These are phyloP conservation scores for Exophiala calicioides DNA, from an alignment of 2,329 filamentous ascomycete species.

Conservation along the genomic window DNA sequence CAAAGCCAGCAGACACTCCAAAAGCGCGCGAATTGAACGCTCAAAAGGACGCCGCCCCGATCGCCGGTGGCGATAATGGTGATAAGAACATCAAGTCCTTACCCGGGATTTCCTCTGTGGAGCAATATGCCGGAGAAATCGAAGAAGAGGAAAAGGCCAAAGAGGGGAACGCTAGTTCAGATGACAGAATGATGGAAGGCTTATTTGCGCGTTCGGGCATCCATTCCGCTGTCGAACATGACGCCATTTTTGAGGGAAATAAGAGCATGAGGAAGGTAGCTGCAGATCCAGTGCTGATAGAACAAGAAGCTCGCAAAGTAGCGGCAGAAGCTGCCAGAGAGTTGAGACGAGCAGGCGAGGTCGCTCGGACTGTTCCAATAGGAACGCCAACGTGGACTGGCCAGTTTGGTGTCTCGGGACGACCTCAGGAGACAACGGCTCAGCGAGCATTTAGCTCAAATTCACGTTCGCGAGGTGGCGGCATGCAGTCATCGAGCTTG, in stretches of 20 bases:
- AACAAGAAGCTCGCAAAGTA: constrained; percentile 76
- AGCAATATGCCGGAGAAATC: constrained; percentile 60
- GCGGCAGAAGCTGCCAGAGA: constrained; percentile 76
- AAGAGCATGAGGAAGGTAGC: constrained; percentile 61
- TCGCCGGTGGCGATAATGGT: constrained; percentile 26
- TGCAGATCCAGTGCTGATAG: constrained; percentile 75
- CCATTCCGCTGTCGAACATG: constrained; percentile 90
- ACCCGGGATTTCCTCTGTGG: constrained; percentile 63
- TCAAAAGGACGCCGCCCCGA: constrained; percentile 29
- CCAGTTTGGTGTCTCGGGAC: constrained; percentile 73
- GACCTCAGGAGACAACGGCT: constrained; percentile 58
- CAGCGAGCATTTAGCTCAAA: constrained; percentile 47
- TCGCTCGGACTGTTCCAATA: constrained; percentile 71
- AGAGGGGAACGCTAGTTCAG: constrained; percentile 45
- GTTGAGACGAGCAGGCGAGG: constrained; percentile 70
- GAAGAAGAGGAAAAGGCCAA: constrained; percentile 42
- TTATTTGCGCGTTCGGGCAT: constrained; percentile 86
- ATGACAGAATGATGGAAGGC: constrained; percentile 80
- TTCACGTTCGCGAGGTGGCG: constrained; percentile 29
- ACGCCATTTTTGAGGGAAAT: constrained; percentile 76
- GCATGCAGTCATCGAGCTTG: constrained; percentile 47
- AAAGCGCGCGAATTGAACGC: constrained; percentile 23
- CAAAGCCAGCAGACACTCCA: constrained; percentile 33
- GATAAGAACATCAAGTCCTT: constrained; percentile 54
- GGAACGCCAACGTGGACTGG: constrained; percentile 95